Conservation (phyloP, 1,139 yeast genomes). For the Pichia kudriavzevii region DNA sequence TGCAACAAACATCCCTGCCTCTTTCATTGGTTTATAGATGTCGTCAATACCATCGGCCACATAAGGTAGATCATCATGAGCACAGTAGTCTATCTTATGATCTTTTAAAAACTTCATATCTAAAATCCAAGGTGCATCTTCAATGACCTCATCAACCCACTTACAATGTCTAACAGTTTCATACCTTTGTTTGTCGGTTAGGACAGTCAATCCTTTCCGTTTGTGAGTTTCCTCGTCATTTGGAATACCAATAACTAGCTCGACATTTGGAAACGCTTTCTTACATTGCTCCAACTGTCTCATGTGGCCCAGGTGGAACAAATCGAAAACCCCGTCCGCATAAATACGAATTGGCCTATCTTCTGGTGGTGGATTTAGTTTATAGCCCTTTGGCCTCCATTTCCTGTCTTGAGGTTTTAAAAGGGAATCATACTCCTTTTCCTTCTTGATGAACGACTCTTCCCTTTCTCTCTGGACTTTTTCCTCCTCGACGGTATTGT, state of each 20-base stretch:
- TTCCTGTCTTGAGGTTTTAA: constrained; percentile 55
- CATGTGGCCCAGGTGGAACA: constrained; percentile 97
- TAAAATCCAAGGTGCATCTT: constrained; percentile 94
- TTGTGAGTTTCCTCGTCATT: constrained; percentile 86
- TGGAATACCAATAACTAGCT: constrained; percentile 86
- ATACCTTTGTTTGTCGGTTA: constrained; percentile 78
- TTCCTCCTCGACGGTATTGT: constrained; percentile 10
- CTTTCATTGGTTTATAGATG: constrained; percentile 86
- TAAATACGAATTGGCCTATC: constrained; percentile 86
- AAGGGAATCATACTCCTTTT: constrained; percentile 23
- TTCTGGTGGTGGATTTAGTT: constrained; percentile 72
- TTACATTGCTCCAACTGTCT: constrained; percentile 94
- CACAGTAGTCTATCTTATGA: constrained; percentile 89
- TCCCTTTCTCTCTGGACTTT: constrained; percentile 11
- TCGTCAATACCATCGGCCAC: constrained; percentile 84
- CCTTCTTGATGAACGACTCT: constrained; percentile 16
- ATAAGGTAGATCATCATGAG: constrained; percentile 95
- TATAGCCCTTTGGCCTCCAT: constrained; percentile 63
- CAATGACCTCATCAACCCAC: constrained; percentile 97
- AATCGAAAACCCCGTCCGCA: constrained; percentile 96
- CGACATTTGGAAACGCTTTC: constrained; percentile 79
- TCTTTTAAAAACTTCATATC: constrained; percentile 70
- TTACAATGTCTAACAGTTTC: constrained; percentile 85
- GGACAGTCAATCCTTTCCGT: constrained; percentile 86
- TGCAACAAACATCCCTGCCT: constrained; percentile 80